Evolutionary conservation across 306 rosid species (phyloP), one percentile per base, ranked within the genome.

Genomic region (Medicago ruthenica): DNA sequence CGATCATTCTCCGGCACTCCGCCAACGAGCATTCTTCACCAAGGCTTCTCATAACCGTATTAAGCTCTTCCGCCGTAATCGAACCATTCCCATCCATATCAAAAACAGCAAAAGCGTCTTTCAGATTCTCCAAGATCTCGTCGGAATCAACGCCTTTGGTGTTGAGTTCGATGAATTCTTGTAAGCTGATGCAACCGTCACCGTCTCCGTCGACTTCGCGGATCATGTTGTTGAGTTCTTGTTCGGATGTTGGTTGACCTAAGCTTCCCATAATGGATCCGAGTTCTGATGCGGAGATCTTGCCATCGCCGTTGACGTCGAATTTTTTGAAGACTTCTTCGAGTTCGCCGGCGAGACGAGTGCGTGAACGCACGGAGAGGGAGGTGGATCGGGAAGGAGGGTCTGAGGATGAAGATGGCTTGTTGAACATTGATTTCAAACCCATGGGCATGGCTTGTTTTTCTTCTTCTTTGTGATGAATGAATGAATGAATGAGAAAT

Each of bases 1-100:
- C 40, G 70, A 95, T 95, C 99, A 95, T 95, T 39, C 73, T 85
- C 80, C 80, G 64, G 81, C 99, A 95, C 77, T 93, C 98, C 0
- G 73, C 87, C 4, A 91, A 15, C 3, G 98, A 88, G 53, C 93
- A 89, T 0, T 77, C 83, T 2, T 91, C 98, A 0, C 91, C 93
- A 1, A 93, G 81, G 70, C 93, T 84, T 3, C 42, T 97, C 86
- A 83, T 79, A 4, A 95, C 99, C 74, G 72, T 80, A 27, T 84
- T 80, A 18, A 93, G 70, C 39, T 93, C 98, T 73, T 93, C 97
- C 4, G 87, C 98, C 1, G 97, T 86, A 20, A 93, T 93, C 20
- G 89, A 84, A 0, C 98, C 98, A 21, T 93, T 88, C 0, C 92
- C 92, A 47, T 93, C 97, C 5, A 89, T 78, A 39, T 93, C 97